Evolutionary conservation across 495 filamentous ascomycete species (phyloP).

Genomic region (Aspergillus saccharolyticus): DNA sequence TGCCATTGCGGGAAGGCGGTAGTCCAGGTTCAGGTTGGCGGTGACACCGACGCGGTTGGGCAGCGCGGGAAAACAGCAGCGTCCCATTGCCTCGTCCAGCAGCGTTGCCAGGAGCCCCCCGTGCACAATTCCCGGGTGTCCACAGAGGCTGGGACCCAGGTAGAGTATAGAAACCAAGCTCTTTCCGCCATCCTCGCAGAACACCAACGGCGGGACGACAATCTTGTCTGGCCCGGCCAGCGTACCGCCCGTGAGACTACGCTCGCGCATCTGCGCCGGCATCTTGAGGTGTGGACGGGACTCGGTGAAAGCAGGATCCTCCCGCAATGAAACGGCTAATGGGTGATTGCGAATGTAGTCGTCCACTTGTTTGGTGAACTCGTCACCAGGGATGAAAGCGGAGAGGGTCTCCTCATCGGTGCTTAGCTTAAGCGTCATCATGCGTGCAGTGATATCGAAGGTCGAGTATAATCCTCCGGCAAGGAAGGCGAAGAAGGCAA

Average conservation of each 20-base stretch:
- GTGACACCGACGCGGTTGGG: conserved; percentile 89
- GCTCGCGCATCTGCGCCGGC: conserved; percentile 55
- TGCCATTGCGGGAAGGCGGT: conserved; percentile 72
- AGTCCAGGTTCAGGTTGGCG: conserved; percentile 86
- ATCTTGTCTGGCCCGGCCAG: conserved; percentile 72
- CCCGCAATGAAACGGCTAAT: conserved; percentile 59
- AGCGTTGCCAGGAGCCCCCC: conserved; percentile 88
- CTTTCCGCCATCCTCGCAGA: conserved; percentile 66
- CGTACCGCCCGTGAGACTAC: conserved; percentile 79
- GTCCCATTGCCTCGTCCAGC: conserved; percentile 83
- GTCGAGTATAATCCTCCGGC: conserved; percentile 29
- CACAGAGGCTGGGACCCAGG: conserved; percentile 77
- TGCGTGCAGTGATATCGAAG: conserved; percentile 19
- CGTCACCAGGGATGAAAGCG: conserved; percentile 60
- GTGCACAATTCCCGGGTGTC: conserved; percentile 88
- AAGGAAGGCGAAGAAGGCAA: conserved; percentile 34
- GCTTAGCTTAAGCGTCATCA: conserved; percentile 47
- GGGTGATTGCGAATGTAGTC: conserved; percentile 71
- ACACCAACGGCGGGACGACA: conserved; percentile 76
- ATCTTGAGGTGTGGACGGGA: conserved; percentile 85
- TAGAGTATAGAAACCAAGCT: conserved; percentile 69
- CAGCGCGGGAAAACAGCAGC: conserved; percentile 85
- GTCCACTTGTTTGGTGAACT: conserved; percentile 59
- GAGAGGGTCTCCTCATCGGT: conserved; percentile 69
- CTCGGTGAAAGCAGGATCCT: conserved; percentile 63